Evolutionary conservation across 2,329 filamentous ascomycete species (phyloP), one percentile per base, ranked within the genome.

Genomic region (Apiospora hydei): DNA sequence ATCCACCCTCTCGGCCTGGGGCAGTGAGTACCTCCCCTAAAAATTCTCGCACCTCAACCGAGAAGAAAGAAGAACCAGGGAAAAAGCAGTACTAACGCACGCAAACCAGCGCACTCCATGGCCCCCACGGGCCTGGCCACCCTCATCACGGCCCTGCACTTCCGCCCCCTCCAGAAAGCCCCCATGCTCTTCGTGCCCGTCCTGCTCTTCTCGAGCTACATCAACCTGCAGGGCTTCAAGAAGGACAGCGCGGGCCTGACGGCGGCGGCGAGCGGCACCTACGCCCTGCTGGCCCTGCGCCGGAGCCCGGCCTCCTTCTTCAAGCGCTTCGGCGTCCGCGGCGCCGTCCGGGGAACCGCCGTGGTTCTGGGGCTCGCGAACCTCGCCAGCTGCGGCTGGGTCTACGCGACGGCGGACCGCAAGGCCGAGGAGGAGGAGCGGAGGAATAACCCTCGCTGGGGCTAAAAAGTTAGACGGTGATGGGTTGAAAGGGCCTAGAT

Each of bases 201-300:
- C 38, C 85, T 90, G 44, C 80, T 89, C 71, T 89, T 90, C 81
- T 83, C 85, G 70, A 86, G 85, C 78, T 91, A 90, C 81, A 85
- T 89, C 77, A 89, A 89, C 79, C 84, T 91, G 8, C 87, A 88
- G 26, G 88, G 88, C 72, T 89, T 87, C 82, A 85, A 85, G 73
- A 88, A 87, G 69, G 88, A 89, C 77, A 85, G 84, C 71, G 89
- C 88, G 2, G 89, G 88, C 69, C 81, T 90, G 71, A 84, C 86
- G 0, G 87, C 87, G 70, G 88, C 88, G 21, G 88, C 87, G 82
- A 88, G 86, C 64, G 88, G 88, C 43, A 82, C 90, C 21, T 91
- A 91, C 78, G 85, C 86, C 4, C 81, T 90, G 49, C 81, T 90
- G 69, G 88, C 88, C 1, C 79, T 88, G 73, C 85, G 88, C 61